Conservation (phyloP, 306 rosid species). For the Delonix regia region DNA sequence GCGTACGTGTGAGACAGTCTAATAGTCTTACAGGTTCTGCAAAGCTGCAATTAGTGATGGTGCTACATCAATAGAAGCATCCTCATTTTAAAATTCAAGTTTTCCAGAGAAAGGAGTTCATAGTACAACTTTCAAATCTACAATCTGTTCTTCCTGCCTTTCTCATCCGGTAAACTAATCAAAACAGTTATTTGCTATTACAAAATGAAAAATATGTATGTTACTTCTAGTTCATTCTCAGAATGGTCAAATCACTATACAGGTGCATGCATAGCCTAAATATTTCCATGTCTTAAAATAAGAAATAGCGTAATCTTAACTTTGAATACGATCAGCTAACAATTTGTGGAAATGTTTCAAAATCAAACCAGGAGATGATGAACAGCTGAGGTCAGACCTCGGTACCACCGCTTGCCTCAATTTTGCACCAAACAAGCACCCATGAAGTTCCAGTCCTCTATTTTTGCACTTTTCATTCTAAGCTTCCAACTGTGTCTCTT, state of each 20-base stretch:
- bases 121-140: slow-evolving; percentile 9
- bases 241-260: not conserved
- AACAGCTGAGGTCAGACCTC: slow-evolving; percentile 30
- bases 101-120: not conserved
- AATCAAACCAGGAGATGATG: slow-evolving; percentile 42
- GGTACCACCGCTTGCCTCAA: slow-evolving; percentile 19
- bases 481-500: slow-evolving; percentile 32
- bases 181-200: slow-evolving; percentile 1
- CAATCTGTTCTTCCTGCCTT: not conserved
- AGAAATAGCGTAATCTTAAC: not conserved
- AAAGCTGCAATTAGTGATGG: slow-evolving; percentile 5
- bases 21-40: not conserved
- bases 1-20: slow-evolving; percentile 11
- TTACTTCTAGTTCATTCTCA: not conserved
- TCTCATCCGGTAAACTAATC: not conserved
- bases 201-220: not conserved
- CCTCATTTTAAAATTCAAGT: slow-evolving; percentile 9
- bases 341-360: slow-evolving; percentile 37
- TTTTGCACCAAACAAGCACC: slow-evolving; percentile 32
- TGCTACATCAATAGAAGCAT: not conserved
- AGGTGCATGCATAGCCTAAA: not conserved
- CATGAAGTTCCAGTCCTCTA: slow-evolving; percentile 48
- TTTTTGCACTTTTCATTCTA: slow-evolving; percentile 41
- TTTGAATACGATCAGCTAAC: slow-evolving; percentile 38
- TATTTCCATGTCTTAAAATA: not conserved